These are phyloP conservation scores for Lodderomyces elongisporus DNA, from an alignment of 1,139 yeast genomes.

Conservation along the genomic window DNA sequence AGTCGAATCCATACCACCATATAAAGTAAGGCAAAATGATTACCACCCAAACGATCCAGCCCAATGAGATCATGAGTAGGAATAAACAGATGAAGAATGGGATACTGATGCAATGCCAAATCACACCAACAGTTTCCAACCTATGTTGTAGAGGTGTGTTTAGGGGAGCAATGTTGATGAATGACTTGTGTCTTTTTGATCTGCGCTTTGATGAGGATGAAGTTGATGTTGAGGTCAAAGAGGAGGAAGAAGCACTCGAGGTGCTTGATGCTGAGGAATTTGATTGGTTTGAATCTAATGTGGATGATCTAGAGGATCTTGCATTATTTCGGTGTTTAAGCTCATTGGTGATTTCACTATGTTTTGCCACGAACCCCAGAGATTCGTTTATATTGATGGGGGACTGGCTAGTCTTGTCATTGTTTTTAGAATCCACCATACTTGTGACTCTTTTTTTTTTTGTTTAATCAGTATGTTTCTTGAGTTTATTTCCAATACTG, in stretches of 20 bases:
- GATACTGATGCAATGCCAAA: constrained; percentile 74
- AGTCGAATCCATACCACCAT: constrained; percentile 54
- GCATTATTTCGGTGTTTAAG: too few species aligned
- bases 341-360: too few species aligned
- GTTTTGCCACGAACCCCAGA: too few species aligned
- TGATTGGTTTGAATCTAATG: too few species aligned
- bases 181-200: constrained; percentile 9
- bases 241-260: not conserved
- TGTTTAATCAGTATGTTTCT: too few species aligned
- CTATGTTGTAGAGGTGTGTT: constrained; percentile 54
- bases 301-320: too few species aligned
- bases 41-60: constrained; percentile 68
- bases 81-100: constrained; percentile 54
- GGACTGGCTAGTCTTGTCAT: too few species aligned
- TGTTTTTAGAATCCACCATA: too few species aligned
- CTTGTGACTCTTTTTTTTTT: too few species aligned
- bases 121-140: constrained; percentile 64
- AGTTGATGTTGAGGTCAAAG: not conserved
- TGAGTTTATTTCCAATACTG: too few species aligned
- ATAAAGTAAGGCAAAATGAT: constrained; percentile 49
- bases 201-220: not conserved
- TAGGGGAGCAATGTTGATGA: constrained; percentile 45
- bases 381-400: too few species aligned
- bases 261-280: not conserved
- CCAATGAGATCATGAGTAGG: constrained; percentile 51